Base-by-base conservation (phyloP, 345 rosid species). In the Balakata baccata region DNA sequence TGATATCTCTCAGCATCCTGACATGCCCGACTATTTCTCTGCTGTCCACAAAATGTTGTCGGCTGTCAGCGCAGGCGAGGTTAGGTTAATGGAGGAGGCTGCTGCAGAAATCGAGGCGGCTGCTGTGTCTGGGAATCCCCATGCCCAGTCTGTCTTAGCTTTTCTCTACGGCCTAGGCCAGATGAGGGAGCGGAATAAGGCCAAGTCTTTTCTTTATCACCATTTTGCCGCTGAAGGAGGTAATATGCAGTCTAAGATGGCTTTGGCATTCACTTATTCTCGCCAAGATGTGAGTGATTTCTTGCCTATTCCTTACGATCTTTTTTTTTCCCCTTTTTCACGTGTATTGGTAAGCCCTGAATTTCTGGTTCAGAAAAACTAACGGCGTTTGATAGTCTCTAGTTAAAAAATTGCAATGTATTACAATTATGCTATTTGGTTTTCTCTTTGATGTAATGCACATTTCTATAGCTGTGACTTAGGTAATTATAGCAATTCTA, bases 241-340 rank as follows among this genome's bases (percentile, higher is more conserved):
- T 50, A 95, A 83, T 80, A 81, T 87, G 82, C 99, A 95, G 84
- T 95, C 99, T 4, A 95, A 86, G 87, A 88, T 93, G 98, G 91
- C 96, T 43, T 84, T 95, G 23, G 99, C 99, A 0, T 91, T 86
- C 77, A 89, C 97, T 0, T 93, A 89, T 77, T 71, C 85, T 10
- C 93, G 99, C 0, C 99, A 95, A 85, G 92, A 91, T 71, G 98
- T 94, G 85, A 87, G 96, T 62, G 49, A 7, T 14, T 53, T 70
- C 11, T 14, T 23, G 29, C 4, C 39, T 38, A 4, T 50, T 65
- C 17, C 17, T 77, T 25, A 29, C 34, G 2, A 29, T 29, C 34
- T 1, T 29, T 29, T 29, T 29, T 29, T 29, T 29, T 17, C 20
- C 34, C 34, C 34, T 29, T 29, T 29, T 10, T 61, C 25, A 17